Conservation (phyloP, 176 grass and related monocot species). For the Tillandsia leiboldiana region DNA sequence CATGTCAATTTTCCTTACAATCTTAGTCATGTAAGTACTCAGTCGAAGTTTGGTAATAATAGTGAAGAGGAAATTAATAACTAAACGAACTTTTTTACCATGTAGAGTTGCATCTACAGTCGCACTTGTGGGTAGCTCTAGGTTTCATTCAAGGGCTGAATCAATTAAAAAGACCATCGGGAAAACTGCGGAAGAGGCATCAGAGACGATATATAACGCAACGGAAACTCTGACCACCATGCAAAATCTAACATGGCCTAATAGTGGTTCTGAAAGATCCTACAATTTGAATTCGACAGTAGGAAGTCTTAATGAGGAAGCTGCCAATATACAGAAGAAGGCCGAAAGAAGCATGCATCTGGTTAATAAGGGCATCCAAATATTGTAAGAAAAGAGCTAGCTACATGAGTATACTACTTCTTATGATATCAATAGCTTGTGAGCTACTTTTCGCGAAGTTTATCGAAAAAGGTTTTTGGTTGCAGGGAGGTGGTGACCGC, state of each 20-base stretch:
- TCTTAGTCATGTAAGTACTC: constrained; percentile 60
- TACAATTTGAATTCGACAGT: constrained; percentile 57
- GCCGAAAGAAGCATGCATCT: constrained; percentile 52
- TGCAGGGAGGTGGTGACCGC: constrained; percentile 62
- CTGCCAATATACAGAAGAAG: constrained; percentile 49
- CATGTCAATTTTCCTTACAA: constrained; percentile 43
- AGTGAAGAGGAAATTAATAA: background rate
- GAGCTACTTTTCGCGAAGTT: background rate
- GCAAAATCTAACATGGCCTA: constrained; percentile 39
- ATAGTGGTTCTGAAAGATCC: constrained; percentile 37
- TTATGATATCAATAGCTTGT: background rate
- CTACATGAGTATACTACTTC: background rate
- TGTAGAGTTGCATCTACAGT: constrained; percentile 58
- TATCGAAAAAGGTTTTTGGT: background rate
- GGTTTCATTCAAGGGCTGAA: constrained; percentile 65
- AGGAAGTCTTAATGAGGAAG: constrained; percentile 42
- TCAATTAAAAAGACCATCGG: constrained; percentile 48
- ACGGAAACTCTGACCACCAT: constrained; percentile 47
- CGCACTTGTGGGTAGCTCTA: constrained; percentile 22
- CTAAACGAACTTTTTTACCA: background rate
- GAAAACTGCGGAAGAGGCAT: constrained; percentile 45
- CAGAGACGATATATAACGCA: constrained; percentile 55
- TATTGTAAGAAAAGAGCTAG: constrained; percentile 43
- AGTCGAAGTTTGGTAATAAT: too few relatives aligned
- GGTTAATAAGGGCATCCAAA: constrained; percentile 57